These are phyloP conservation scores for Emmonsiellopsis sp. DNA, from an alignment of 2,329 filamentous ascomycete species.

Conservation along the genomic window DNA sequence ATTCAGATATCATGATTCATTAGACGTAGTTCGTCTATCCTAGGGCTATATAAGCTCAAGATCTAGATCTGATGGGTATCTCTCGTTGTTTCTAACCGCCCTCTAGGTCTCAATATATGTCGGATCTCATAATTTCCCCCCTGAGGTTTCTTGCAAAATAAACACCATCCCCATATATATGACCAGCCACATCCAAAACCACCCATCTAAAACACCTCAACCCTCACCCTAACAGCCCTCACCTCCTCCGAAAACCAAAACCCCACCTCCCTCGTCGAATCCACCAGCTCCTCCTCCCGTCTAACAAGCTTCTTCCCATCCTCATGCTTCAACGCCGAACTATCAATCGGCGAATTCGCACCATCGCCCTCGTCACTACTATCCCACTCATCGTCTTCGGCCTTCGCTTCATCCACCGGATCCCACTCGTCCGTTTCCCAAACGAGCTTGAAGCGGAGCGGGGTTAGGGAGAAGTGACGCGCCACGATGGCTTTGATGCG, in stretches of 20 bases:
- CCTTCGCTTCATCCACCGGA: slow-evolving; percentile 57
- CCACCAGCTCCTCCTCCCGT: slow-evolving; percentile 68
- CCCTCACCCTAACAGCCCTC: slow-evolving; percentile 58
- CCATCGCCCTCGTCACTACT: slow-evolving; percentile 44
- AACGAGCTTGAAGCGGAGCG: slow-evolving; percentile 57
- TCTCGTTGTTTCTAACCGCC: too few species aligned
- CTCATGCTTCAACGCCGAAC: slow-evolving; percentile 13
- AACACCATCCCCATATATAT: background rate
- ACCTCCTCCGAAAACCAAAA: slow-evolving; percentile 65
- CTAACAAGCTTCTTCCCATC: slow-evolving; percentile 56
- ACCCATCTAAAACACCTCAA: slow-evolving; percentile 42
- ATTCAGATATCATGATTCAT: too few species aligned
- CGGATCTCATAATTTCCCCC: background rate
- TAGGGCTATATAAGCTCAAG: too few species aligned
- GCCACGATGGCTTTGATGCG: slow-evolving; percentile 70
- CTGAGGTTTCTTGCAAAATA: background rate
- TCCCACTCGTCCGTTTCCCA: slow-evolving; percentile 94
- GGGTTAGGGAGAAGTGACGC: slow-evolving; percentile 56
- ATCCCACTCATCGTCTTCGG: slow-evolving; percentile 44
- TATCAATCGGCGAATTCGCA: slow-evolving; percentile 22
- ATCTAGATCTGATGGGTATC: too few species aligned
- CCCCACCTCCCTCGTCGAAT: slow-evolving; percentile 72
- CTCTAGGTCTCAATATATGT: background rate
- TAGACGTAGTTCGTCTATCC: too few species aligned
- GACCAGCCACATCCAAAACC: background rate